Evolutionary conservation across 139 green algal genomes (phyloP), one percentile per base, ranked within the genome.

Genomic region (Tetradesmus lagerheimii): DNA sequence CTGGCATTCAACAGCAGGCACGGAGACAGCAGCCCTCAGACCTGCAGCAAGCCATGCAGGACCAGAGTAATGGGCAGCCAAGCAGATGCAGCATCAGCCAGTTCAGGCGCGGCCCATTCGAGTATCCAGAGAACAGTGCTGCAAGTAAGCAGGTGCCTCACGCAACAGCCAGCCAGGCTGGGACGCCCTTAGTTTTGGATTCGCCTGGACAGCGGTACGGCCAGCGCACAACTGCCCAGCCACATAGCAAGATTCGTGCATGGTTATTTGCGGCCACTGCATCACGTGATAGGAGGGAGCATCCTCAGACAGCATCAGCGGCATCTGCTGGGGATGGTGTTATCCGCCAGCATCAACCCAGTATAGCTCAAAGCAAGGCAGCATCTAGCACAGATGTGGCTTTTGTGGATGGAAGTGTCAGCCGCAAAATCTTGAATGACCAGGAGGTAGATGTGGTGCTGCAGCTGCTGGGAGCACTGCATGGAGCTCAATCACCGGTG

Each of bases 381-480:
- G 57, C 57, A 71, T 31, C 20, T n/a, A 71, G 20, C 4, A 8
- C 57, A n/a, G 23, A 14, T 71, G 57, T 71, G 8, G 25, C 15
- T 71, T 20, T 6, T 6, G 16, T 16, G 57, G 16, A 8, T 6
- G 57, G 1, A 71, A 23, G 57, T 6, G 57, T 71, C 25, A n/a
- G 57, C 23, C 57, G 57, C 57, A 71, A 71, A n/a, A 23, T 45
- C 27, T 39, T 84, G 79, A 67, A 84, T 39, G 79, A 84, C 43
- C 79, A 84, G 25, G 79, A 84, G 27, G 27, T 84, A n/a, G 41
- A 84, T 41, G 79, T 64, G 25, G 79, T 86, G 80, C 45, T 86
- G 45, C 25, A 31, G 0, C 45, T 86, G 45, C n/a, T 86, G 43
- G 79, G 50, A 18, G 23, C 79, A 84, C 27, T 84, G 20, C 79